These are phyloP conservation scores for Ephemerocybe angulata DNA, from an alignment of 768 basidiomycete species.

Conservation along the genomic window DNA sequence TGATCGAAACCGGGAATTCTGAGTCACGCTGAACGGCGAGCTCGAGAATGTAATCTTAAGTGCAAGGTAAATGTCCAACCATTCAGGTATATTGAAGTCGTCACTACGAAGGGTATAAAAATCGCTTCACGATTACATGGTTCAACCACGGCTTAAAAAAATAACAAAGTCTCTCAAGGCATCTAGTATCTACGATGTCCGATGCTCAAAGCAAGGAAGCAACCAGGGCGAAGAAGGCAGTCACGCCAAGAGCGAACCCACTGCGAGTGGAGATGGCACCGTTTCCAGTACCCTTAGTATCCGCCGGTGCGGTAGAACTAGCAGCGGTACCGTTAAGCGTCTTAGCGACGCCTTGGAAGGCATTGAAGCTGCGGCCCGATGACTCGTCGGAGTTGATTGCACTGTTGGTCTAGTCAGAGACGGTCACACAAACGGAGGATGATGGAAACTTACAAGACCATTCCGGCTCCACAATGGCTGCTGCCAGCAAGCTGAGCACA, in stretches of 20 bases:
- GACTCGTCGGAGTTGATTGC: conserved; percentile 56
- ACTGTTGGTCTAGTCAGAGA: too few species aligned
- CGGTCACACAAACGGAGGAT: not conserved
- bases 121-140: not conserved
- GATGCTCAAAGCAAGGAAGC: conserved; percentile 31
- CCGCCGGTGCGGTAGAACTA: conserved; percentile 28
- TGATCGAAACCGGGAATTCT: not conserved
- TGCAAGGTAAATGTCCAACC: not conserved
- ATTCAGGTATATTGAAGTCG: not conserved
- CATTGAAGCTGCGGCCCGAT: conserved; percentile 48
- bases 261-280: conserved; percentile 31
- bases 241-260: conserved; percentile 18
- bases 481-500: conserved; percentile 37
- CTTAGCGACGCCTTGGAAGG: conserved; percentile 55
- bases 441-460: conserved; percentile 51
- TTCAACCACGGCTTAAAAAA: not conserved
- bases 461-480: conserved; percentile 50
- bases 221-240: conserved; percentile 26
- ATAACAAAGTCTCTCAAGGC: not conserved
- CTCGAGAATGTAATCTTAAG: too few species aligned
- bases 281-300: conserved; percentile 26
- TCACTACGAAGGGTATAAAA: not conserved
- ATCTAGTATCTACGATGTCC: too few species aligned
- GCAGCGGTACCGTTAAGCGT: conserved; percentile 49
- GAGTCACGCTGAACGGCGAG: not conserved